Evolutionary conservation across 2,329 filamentous ascomycete genomes (phyloP).

Genomic region (Thyridium curvatum): DNA sequence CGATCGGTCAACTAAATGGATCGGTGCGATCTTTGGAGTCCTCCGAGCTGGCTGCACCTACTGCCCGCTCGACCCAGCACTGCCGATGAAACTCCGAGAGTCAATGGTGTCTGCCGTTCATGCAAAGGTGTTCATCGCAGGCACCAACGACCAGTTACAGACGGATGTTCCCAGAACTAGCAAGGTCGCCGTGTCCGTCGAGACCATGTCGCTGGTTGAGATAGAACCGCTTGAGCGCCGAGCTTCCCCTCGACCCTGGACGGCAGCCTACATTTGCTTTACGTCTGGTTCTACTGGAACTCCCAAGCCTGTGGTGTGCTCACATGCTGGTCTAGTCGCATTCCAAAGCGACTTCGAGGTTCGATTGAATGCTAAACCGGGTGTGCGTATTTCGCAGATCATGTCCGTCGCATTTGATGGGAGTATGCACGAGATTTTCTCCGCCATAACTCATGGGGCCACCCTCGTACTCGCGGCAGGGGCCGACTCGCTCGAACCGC

Average conservation of each 20-base stretch:
- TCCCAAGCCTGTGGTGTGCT: conserved; percentile 32
- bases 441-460: conserved; percentile 28
- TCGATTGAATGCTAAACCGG: conserved; percentile 23
- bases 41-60: conserved; percentile 24
- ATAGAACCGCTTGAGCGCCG: no score
- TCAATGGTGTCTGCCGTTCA: conserved; percentile 14
- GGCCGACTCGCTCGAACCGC: conserved; percentile 19
- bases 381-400: conserved; percentile 27
- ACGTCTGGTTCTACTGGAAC: conserved; percentile 37
- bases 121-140: conserved; percentile 17
- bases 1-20: conserved; percentile 24
- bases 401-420: conserved; percentile 37
- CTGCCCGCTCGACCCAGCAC: conserved; percentile 17
- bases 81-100: conserved; percentile 14
- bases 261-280: conserved; percentile 32
- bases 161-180: not conserved
- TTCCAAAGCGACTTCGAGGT: conserved; percentile 24
- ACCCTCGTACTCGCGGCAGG: conserved; percentile 24
- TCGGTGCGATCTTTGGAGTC: conserved; percentile 24
- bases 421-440: conserved; percentile 32
- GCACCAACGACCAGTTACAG: not conserved
- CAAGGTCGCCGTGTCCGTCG: not conserved
- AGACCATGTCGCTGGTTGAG: not conserved
- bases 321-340: conserved; percentile 25
- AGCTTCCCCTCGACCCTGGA: no score